These are phyloP conservation scores for Mastigamoeba balamuthi DNA, from an alignment of 78 protist genomes.

Conservation along the genomic window DNA sequence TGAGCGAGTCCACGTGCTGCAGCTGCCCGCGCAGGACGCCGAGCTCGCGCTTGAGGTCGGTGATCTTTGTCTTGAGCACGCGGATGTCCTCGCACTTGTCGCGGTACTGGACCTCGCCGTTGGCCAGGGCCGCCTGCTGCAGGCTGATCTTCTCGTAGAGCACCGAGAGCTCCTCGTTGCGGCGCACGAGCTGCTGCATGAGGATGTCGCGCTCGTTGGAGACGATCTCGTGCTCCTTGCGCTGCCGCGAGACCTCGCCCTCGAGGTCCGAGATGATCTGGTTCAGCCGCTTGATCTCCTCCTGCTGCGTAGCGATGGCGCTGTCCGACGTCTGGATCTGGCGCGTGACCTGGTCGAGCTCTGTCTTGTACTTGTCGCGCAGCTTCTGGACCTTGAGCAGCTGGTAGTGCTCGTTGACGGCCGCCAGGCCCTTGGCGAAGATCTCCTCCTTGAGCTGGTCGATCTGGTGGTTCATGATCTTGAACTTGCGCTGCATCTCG, in stretches of 20 bases:
- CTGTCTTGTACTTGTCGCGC: constrained; percentile 3
- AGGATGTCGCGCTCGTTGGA: constrained; percentile 75
- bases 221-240: constrained; percentile 53
- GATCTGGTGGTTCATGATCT: constrained; percentile 68
- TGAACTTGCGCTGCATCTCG: constrained; percentile 77
- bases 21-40: constrained; percentile 1
- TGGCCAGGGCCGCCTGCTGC: constrained; percentile 64
- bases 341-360: background rate
- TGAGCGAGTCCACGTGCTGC: constrained; percentile 19
- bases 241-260: constrained; percentile 39
- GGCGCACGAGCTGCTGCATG: constrained; percentile 78
- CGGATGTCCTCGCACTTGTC: constrained; percentile 55
- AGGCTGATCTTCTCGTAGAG: constrained; percentile 81
- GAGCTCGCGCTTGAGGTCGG: constrained; percentile 36
- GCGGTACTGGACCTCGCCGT: constrained; percentile 71
- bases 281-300: constrained; percentile 49
- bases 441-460: constrained; percentile 77
- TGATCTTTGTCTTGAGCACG: constrained; percentile 43
- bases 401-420: background rate
- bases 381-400: constrained; percentile 8
- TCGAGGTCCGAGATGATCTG: constrained; percentile 65
- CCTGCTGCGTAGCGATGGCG: background rate
- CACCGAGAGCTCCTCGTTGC: constrained; percentile 85
- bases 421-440: constrained; percentile 3
- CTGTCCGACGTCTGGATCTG: background rate